Evolutionary conservation across 2,329 filamentous ascomycete genomes (phyloP), one percentile per base, ranked within the genome.

Genomic region (Blastomyces parvus): DNA sequence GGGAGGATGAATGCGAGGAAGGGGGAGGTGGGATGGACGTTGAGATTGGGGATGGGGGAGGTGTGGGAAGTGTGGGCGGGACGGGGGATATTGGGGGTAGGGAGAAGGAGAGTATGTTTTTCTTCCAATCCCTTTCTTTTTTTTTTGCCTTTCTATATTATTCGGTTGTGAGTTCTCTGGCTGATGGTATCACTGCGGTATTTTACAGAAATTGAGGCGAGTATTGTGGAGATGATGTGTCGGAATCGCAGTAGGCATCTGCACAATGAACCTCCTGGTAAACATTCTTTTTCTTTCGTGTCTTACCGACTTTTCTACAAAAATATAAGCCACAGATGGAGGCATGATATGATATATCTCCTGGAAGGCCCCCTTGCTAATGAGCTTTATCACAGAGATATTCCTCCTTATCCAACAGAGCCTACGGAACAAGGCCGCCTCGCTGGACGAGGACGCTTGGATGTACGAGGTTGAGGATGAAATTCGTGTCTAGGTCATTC

Each of bases 361-460:
- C 27, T 11, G 73, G 44, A 55, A 22, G 50, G 36, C 25, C 58
- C 48, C 7, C 22, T 42, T 44, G 19, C 61, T 65, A 68, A 62
- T 62, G 59, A n/a, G 64, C 55, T 14, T 22, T 38, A 22, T 17
- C 5, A n/a, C 53, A 86, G 89, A 91, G 74, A 81, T 92, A 3
- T 79, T 91, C 33, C 85, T 88, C 66, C 82, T 85, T 27, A 83
- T 91, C 58, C 84, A 85, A 66, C 83, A 85, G 42, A 91, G 87
- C 73, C 78, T 95, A 62, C 81, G 85, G 68, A 84, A 84, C 64
- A 90, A 91, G 72, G 88, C 91, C 1, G 83, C 84, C 19, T 85
- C 87, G 17, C 77, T 96, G 59, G 83, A 89, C 27, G 89, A 94
- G 60, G 91, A 96, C 71, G 89, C 87, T 70, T 96, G 91, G 91